These are phyloP conservation scores for Fraxinus cuspidata DNA, from an alignment of 257 asterid genomes.

Conservation along the genomic window DNA sequence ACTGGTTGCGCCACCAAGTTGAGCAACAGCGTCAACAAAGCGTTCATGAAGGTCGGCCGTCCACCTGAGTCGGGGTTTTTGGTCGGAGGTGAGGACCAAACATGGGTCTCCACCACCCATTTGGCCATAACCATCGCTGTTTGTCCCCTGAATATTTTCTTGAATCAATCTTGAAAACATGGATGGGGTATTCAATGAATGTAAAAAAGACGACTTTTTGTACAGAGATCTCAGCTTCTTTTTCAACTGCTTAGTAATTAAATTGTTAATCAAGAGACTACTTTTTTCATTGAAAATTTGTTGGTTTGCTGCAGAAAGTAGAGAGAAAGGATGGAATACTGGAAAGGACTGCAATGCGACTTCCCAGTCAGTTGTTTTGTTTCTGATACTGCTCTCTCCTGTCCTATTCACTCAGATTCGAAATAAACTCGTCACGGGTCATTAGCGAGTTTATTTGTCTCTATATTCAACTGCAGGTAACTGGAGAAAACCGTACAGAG, in stretches of 20 bases:
- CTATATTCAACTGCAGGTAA: neutral
- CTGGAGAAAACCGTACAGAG: neutral
- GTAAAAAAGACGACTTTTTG: neutral
- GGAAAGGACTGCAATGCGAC: slow-evolving; percentile 8
- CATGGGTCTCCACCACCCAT: slow-evolving; percentile 58
- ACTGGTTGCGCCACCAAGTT: slow-evolving; percentile 84
- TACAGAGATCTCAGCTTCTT: neutral
- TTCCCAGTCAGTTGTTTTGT: neutral
- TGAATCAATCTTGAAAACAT: slow-evolving; percentile 72
- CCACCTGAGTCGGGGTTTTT: slow-evolving; percentile 84
- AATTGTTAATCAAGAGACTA: neutral
- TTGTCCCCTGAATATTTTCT: slow-evolving; percentile 32
- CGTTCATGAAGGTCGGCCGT: slow-evolving; percentile 83
- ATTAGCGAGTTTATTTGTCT: neutral
- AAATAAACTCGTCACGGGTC: neutral
- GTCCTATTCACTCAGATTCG: slow-evolving; percentile 1
- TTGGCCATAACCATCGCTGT: slow-evolving; percentile 39
- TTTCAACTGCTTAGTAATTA: neutral
- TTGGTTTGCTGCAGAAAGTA: neutral
- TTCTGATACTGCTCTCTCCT: neutral
- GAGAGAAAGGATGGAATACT: neutral
- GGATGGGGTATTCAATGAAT: neutral
- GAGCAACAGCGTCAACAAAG: slow-evolving; percentile 79
- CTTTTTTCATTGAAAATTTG: neutral
- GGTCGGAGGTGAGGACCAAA: slow-evolving; percentile 73